phyloP scores from a whole-genome alignment of 2,329 filamentous ascomycete genomes.

The Penicillium sp. region DNA sequence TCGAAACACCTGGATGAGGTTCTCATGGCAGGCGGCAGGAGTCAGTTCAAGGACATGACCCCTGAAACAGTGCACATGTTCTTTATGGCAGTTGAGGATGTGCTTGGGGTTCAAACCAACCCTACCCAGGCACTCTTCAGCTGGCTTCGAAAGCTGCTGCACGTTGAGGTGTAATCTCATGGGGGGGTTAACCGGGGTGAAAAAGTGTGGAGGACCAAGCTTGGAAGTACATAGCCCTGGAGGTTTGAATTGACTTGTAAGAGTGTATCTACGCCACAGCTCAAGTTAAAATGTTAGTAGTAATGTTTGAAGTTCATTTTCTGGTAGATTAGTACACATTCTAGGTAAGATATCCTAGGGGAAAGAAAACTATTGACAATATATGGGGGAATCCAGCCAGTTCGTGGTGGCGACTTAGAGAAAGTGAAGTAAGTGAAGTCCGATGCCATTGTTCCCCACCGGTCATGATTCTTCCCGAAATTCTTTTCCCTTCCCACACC shows the following conservation, averaged over 20 bases:
- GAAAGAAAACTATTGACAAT: not conserved
- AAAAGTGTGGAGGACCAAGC: not conserved
- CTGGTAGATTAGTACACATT: not conserved
- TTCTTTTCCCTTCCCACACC: slow-evolving; percentile 24
- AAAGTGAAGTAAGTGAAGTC: slow-evolving; percentile 24
- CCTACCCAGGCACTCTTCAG: slow-evolving; percentile 31
- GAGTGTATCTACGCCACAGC: not conserved
- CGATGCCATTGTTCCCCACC: slow-evolving; percentile 23
- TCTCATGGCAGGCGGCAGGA: slow-evolving; percentile 22
- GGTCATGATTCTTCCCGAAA: slow-evolving; percentile 29
- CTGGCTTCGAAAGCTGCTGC: slow-evolving; percentile 39
- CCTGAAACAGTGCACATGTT: slow-evolving; percentile 35
- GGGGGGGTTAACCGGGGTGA: not conserved
- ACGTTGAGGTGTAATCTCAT: slow-evolving; percentile 22
- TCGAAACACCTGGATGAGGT: slow-evolving; percentile 33
- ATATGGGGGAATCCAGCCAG: not conserved
- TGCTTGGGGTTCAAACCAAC: slow-evolving; percentile 44
- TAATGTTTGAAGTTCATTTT: not conserved
- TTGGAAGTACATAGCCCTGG: not conserved
- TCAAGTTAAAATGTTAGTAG: not conserved
- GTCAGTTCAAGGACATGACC: slow-evolving; percentile 8
- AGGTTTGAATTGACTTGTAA: not conserved
- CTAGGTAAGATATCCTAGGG: not conserved
- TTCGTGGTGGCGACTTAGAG: slow-evolving; percentile 4
- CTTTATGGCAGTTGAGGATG: slow-evolving; percentile 49